Conservation (phyloP, 164 flowering plant genomes). For the Magnolia sinica region DNA sequence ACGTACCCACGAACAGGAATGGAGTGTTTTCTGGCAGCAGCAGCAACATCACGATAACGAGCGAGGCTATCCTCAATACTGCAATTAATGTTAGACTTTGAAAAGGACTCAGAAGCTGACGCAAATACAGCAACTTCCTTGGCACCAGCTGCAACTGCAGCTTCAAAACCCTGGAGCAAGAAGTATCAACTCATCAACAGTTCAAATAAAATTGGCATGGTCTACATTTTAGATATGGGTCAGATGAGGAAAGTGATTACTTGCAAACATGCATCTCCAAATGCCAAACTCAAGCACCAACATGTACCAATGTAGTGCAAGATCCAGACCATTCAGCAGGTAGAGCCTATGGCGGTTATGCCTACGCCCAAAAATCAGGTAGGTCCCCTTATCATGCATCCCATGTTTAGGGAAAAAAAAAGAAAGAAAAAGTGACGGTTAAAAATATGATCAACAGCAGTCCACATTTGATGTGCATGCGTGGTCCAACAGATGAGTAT, state of each 20-base stretch:
- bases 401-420: no score
- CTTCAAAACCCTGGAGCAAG: constrained; percentile 74
- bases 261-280: neutral
- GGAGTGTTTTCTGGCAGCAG: constrained; percentile 72
- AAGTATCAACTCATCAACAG: constrained; percentile 1
- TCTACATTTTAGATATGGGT: neutral
- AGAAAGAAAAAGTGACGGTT: no score
- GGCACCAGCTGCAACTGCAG: constrained; percentile 95
- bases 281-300: neutral
- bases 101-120: constrained; percentile 94
- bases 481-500: no score
- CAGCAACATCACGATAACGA: constrained; percentile 72
- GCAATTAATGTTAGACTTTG: constrained; percentile 93
- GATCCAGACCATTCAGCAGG: neutral
- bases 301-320: neutral
- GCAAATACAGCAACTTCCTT: constrained; percentile 97
- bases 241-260: no score
- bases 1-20: constrained; percentile 94
- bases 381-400: no score
- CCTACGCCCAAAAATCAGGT: no score
- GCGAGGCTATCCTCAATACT: constrained; percentile 84
- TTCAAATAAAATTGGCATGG: neutral
- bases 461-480: no score
- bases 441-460: no score
- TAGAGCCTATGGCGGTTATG: neutral